Evolutionary conservation across 371 early-diverging fungal genomes (phyloP).

Genomic region (Mortierella sp.): DNA sequence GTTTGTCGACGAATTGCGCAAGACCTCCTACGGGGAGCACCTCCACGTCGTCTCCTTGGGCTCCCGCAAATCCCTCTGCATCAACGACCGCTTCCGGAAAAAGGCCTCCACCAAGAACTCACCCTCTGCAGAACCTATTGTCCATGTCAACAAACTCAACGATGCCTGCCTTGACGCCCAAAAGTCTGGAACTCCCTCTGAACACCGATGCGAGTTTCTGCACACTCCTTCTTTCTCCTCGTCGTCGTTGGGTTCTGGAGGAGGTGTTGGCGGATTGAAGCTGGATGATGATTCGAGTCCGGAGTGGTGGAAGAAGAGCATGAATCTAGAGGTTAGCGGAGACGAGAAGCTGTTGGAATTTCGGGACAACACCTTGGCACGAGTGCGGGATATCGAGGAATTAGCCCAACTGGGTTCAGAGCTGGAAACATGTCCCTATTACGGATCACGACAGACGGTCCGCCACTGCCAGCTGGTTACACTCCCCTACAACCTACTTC

Average conservation of each 20-base stretch:
- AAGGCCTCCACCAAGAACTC: constrained; percentile 67
- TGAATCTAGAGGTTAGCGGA: constrained; percentile 9
- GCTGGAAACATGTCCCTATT: constrained; percentile 90
- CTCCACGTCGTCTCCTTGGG: constrained; percentile 83
- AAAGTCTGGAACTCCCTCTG: constrained; percentile 42
- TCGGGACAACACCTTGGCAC: constrained; percentile 68
- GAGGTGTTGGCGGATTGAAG: neutral
- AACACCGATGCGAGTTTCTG: constrained; percentile 48
- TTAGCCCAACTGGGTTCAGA: constrained; percentile 76
- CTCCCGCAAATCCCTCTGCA: constrained; percentile 90
- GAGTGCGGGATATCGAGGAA: constrained; percentile 90
- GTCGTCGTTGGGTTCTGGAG: constrained; percentile 16
- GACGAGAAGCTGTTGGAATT: constrained; percentile 66
- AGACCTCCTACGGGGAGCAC: constrained; percentile 78
- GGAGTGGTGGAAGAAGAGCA: constrained; percentile 21
- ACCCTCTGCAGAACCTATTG: constrained; percentile 19
- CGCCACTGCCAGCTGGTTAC: constrained; percentile 82
- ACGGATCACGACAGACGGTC: constrained; percentile 81
- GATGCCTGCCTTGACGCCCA: constrained; percentile 54
- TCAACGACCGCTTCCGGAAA: constrained; percentile 74
- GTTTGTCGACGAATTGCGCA: constrained; percentile 89
- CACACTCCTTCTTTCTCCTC: constrained; percentile 29
- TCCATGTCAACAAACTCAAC: constrained; percentile 44
- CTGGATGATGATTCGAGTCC: neutral
- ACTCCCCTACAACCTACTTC: constrained; percentile 89